These are phyloP conservation scores for Hericium rajendrae DNA, from an alignment of 768 basidiomycete species.

Conservation along the genomic window DNA sequence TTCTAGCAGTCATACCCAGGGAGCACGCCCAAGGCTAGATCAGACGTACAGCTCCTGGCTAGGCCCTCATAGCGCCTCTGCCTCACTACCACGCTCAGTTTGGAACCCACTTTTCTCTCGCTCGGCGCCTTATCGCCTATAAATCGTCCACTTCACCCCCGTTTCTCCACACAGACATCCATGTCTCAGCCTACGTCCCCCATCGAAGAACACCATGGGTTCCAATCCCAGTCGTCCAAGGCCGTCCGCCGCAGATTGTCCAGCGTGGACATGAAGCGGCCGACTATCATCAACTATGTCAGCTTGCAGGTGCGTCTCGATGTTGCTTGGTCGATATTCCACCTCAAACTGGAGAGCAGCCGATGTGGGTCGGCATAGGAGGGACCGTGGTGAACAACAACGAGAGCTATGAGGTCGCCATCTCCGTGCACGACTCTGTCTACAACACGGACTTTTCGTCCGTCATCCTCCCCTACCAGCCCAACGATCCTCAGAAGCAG, in stretches of 20 bases:
- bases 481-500: slow-evolving; percentile 44
- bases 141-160: slow-evolving; percentile 9
- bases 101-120: not conserved
- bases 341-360: slow-evolving; percentile 32
- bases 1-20: too few species aligned
- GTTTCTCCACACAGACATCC: slow-evolving; percentile 17
- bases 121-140: not conserved
- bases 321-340: slow-evolving; percentile 13
- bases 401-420: slow-evolving; percentile 57
- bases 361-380: slow-evolving; percentile 83
- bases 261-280: slow-evolving; percentile 40
- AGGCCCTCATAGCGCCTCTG: not conserved
- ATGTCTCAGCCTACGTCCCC: slow-evolving; percentile 35
- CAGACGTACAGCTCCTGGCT: not conserved
- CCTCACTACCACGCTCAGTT: slow-evolving; percentile 1
- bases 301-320: slow-evolving; percentile 51
- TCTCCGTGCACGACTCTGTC: slow-evolving; percentile 79
- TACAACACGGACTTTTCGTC: slow-evolving; percentile 77
- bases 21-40: too few species aligned
- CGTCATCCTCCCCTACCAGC: slow-evolving; percentile 38
- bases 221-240: slow-evolving; percentile 55
- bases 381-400: slow-evolving; percentile 51
- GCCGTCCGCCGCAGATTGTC: slow-evolving; percentile 63
- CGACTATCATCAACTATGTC: slow-evolving; percentile 46
- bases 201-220: slow-evolving; percentile 26